Evolutionary conservation across 805 yeast genomes (phyloP).

Genomic region (Myxozyma sirexii): DNA sequence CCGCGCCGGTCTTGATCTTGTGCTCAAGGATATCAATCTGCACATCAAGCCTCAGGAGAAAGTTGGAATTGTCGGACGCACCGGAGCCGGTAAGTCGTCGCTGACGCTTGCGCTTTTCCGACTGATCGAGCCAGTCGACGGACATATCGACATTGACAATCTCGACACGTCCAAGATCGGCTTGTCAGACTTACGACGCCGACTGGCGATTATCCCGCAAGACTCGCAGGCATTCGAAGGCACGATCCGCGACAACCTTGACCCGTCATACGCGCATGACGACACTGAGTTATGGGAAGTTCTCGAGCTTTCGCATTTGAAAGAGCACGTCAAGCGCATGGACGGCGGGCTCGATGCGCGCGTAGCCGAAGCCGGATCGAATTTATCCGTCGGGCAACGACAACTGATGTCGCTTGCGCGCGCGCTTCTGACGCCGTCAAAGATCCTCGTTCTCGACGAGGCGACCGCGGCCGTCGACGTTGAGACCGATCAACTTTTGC

Average conservation of each 20-base stretch:
- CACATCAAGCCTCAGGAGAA: slow-evolving; percentile 75
- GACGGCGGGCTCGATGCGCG: slow-evolving; percentile 58
- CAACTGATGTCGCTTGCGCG: slow-evolving; percentile 84
- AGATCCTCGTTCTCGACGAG: slow-evolving; percentile 80
- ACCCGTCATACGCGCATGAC: slow-evolving; percentile 67
- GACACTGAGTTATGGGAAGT: slow-evolving; percentile 87
- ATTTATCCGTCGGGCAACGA: slow-evolving; percentile 84
- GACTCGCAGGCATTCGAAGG: slow-evolving; percentile 94
- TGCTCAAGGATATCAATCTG: slow-evolving; percentile 67
- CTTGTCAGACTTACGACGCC: slow-evolving; percentile 72
- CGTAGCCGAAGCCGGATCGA: slow-evolving; percentile 78
- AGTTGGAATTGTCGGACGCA: slow-evolving; percentile 93
- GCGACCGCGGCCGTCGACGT: slow-evolving; percentile 91
- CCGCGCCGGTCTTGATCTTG: slow-evolving; percentile 78
- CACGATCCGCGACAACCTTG: slow-evolving; percentile 79
- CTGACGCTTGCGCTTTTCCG: slow-evolving; percentile 82
- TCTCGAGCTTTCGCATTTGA: slow-evolving; percentile 75
- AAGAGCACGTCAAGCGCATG: slow-evolving; percentile 60
- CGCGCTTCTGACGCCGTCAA: slow-evolving; percentile 74
- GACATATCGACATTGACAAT: slow-evolving; percentile 73
- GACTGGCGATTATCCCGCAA: slow-evolving; percentile 85
- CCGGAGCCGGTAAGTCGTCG: slow-evolving; percentile 95
- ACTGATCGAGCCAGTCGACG: slow-evolving; percentile 74
- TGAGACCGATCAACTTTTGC: slow-evolving; percentile 78
- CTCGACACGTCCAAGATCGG: slow-evolving; percentile 70